Conservation (phyloP, 2,329 filamentous ascomycete species). For the Beauveria rudraprayagi region DNA sequence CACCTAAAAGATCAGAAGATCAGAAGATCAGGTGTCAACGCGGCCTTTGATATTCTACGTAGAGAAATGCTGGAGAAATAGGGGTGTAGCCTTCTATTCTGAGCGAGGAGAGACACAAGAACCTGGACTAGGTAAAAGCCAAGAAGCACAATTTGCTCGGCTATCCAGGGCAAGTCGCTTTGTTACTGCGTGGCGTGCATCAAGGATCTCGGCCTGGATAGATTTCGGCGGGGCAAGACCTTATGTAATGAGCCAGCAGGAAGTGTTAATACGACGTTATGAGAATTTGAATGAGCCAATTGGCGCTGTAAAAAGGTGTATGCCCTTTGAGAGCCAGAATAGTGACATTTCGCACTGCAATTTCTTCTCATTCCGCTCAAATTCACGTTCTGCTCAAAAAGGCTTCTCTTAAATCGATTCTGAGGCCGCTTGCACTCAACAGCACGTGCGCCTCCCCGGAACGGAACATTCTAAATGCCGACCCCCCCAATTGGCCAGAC, state of each 20-base stretch:
- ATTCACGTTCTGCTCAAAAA: too few relatives aligned
- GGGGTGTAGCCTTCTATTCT: too few relatives aligned
- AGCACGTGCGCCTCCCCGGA: conserved; percentile 1
- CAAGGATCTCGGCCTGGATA: conserved; percentile 2
- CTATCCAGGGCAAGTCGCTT: conserved; percentile 1
- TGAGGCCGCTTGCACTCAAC: not conserved
- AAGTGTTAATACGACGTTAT: not conserved
- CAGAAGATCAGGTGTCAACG: not conserved
- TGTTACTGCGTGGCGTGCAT: not conserved
- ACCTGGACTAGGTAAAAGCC: not conserved
- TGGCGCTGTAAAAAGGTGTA: not conserved
- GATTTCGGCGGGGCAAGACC: not conserved
- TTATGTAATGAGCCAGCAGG: not conserved
- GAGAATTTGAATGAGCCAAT: not conserved
- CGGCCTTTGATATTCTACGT: not conserved
- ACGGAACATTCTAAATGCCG: conserved; percentile 5
- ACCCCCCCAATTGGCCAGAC: not conserved
- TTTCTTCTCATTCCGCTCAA: too few relatives aligned
- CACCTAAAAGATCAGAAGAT: not conserved
- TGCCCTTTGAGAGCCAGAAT: too few relatives aligned
- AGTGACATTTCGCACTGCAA: too few relatives aligned
- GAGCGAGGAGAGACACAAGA: not conserved
- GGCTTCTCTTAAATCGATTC: too few relatives aligned
- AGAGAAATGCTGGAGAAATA: not conserved
- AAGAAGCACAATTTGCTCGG: not conserved